phyloP scores from a whole-genome alignment of 2,329 filamentous ascomycete species.

The Neofusicoccum ribis region DNA sequence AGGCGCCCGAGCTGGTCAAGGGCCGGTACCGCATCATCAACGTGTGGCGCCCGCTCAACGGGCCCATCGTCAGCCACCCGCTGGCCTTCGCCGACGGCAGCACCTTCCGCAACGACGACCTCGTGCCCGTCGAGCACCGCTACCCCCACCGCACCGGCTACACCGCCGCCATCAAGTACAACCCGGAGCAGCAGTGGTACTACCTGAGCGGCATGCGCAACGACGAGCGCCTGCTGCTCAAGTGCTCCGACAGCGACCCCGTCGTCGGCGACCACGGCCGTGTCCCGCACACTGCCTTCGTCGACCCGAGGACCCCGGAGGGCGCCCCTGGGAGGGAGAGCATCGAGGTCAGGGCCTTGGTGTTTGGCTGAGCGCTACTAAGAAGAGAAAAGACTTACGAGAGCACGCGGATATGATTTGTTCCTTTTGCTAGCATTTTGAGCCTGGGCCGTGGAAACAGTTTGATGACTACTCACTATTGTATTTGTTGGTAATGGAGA shows the following conservation, averaged over 20 bases:
- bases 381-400: neutral
- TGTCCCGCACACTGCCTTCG: slow-evolving; percentile 61
- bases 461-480: neutral
- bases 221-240: slow-evolving; percentile 70
- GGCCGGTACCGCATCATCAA: slow-evolving; percentile 82
- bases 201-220: slow-evolving; percentile 79
- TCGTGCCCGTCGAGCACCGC: slow-evolving; percentile 72
- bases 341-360: slow-evolving; percentile 83
- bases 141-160: slow-evolving; percentile 72
- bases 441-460: neutral
- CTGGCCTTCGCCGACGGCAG: slow-evolving; percentile 59
- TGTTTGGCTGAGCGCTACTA: slow-evolving; percentile 62
- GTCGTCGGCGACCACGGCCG: slow-evolving; percentile 40
- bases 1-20: slow-evolving; percentile 63
- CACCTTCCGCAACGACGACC: slow-evolving; percentile 60
- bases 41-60: slow-evolving; percentile 72
- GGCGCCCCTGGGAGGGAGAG: slow-evolving; percentile 77
- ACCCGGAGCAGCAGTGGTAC: slow-evolving; percentile 68
- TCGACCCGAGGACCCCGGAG: slow-evolving; percentile 68
- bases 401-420: neutral
- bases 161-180: slow-evolving; percentile 68
- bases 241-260: slow-evolving; percentile 72
- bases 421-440: neutral
- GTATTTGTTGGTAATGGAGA: no score
- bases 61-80: slow-evolving; percentile 57